Conservation (phyloP, 306 rosid genomes). For the Crataegus laevigata region DNA sequence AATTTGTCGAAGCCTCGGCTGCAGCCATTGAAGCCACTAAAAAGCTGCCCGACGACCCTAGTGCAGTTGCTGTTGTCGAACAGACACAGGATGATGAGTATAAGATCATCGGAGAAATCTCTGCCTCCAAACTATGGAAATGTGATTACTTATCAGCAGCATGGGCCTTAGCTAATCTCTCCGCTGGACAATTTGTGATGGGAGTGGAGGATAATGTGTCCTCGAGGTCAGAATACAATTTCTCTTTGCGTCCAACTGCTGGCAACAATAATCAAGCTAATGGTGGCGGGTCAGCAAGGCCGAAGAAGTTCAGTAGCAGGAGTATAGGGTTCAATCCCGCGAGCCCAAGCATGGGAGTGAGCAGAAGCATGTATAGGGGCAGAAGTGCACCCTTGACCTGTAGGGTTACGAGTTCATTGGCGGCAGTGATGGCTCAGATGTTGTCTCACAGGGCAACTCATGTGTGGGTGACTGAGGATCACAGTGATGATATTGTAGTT, state of each 20-base stretch:
- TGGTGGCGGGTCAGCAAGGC: slow-evolving; percentile 38
- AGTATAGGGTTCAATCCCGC: slow-evolving; percentile 68
- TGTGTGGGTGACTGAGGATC: slow-evolving; percentile 85
- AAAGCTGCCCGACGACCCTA: slow-evolving; percentile 67
- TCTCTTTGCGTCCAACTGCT: slow-evolving; percentile 20
- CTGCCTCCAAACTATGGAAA: slow-evolving; percentile 89
- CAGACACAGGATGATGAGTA: slow-evolving; percentile 29
- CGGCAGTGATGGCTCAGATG: slow-evolving; percentile 99
- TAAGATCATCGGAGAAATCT: slow-evolving; percentile 89
- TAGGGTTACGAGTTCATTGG: slow-evolving; percentile 82
- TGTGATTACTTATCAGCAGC: slow-evolving; percentile 83
- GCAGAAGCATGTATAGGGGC: slow-evolving; percentile 86
- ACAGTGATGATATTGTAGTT: slow-evolving; percentile 62
- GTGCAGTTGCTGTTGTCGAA: slow-evolving; percentile 77
- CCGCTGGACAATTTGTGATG: slow-evolving; percentile 95
- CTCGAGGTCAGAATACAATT: slow-evolving; percentile 35
- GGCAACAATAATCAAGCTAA: slow-evolving; percentile 31
- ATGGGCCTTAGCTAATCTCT: slow-evolving; percentile 86
- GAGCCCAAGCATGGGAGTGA: slow-evolving; percentile 45
- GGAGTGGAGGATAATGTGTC: slow-evolving; percentile 83
- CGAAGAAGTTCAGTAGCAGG: slow-evolving; percentile 70
- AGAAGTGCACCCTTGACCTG: slow-evolving; percentile 90
- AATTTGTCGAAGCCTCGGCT: slow-evolving; percentile 52
- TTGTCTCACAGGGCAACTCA: slow-evolving; percentile 91
- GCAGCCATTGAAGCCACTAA: slow-evolving; percentile 57